These are phyloP conservation scores for Citrus maxima DNA, from an alignment of 345 rosid genomes.

Conservation along the genomic window DNA sequence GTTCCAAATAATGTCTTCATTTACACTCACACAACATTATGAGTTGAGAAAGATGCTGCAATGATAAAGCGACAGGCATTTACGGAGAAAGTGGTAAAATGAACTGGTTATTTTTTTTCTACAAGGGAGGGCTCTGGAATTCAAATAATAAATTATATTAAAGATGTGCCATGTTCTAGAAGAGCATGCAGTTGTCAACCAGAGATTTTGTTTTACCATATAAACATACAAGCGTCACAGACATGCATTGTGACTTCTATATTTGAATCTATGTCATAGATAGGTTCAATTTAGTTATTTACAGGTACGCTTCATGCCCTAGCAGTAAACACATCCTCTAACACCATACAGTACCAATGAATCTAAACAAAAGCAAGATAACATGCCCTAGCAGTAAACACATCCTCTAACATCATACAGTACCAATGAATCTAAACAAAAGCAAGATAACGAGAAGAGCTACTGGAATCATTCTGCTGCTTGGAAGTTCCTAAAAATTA, in stretches of 20 bases:
- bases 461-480: too few relatives aligned
- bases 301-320: neutral
- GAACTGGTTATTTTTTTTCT: neutral
- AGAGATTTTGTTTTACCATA: neutral
- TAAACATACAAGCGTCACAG: neutral
- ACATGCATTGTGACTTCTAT: neutral
- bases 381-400: neutral
- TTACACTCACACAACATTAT: neutral
- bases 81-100: neutral
- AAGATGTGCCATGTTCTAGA: neutral
- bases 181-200: neutral
- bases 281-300: neutral
- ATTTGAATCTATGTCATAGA: neutral
- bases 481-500: too few relatives aligned
- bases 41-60: neutral
- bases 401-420: neutral
- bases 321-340: neutral
- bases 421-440: too few relatives aligned
- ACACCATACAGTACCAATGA: neutral
- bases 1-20: too few relatives aligned
- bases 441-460: too few relatives aligned
- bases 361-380: too few relatives aligned
- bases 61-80: neutral
- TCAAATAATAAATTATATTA: neutral
- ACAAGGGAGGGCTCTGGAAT: neutral